Base-by-base conservation (phyloP, 1,284 basidiomycete genomes). In the Porodaedalea pini region DNA sequence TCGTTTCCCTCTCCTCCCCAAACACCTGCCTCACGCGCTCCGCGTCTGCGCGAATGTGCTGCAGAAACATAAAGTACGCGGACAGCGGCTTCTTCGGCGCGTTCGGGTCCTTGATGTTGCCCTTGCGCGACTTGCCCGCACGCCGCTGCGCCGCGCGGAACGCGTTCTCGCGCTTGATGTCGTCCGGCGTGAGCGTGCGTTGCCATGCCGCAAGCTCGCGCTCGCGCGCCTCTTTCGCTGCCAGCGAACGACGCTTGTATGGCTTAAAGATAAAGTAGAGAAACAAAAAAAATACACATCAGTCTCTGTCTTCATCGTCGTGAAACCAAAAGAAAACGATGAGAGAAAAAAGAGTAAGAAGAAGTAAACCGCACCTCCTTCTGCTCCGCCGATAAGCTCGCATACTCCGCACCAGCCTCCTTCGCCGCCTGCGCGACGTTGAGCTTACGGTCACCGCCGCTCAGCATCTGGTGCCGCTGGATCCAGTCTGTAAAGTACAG, bases 401-500 rank as follows among this genome's bases (percentile, higher is more conserved):
- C 91, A 69, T 98, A 98, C 66, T 93, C 90, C 66, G 87, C 84
- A 45, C 93, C 94, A 40, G 94, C 94, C 68, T 96, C 94, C 73
- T 96, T 96, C 63, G 94, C 94, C 39, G 94, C 92, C 70, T 95
- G 92, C 6, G 94, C 94, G 58, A 98, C 94, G 71, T 98, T 97
- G 51, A 98, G 82, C 73, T 95, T 94, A 63, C 88, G 79, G 47
- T 59, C 61, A 23, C 51, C 61, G 43, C 32, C 48, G 62, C 81
- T 86, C 40, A 81, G 79, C 63, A 84, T 83, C 75, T 94, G 94
- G 71, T 94, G 92, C 67, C 86, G 83, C 71, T 90, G 87, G 64
- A 98, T 92, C 85, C 93, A 94, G 70, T 97, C 93, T 37, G 92
- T 94, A 72, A 98, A 97, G 75, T 94, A 98, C 53, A 98, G 81